Evolutionary conservation across 2,329 filamentous ascomycete species (phyloP), one percentile per base, ranked within the genome.

Genomic region (Alternaria tenuissima): DNA sequence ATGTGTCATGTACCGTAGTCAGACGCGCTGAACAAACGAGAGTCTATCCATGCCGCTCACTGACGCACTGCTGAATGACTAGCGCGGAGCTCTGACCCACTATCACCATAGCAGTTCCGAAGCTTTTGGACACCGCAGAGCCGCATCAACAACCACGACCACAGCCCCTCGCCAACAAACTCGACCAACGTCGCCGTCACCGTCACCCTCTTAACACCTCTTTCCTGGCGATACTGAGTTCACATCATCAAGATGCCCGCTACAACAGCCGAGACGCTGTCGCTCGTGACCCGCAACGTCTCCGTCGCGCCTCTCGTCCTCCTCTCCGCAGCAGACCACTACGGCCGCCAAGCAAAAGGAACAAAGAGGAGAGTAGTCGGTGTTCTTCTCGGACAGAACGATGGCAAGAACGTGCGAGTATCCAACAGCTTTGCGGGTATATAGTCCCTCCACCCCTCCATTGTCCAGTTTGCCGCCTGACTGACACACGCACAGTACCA

Each of bases 341-440:
- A 96, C 84, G 96, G 96, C 79, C 91, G 95, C 67, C 92, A 92
- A 69, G 91, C 91, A 72, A 97, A 95, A 81, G 94, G 92, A 77
- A 93, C 92, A 71, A 90, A 91, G 79, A 89, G 88, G 84, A 88
- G 95, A 76, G 95, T 98, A 38, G 94, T 99, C 36, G 95, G 95
- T 75, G 95, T 98, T 49, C 84, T 99, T 58, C 84, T 99, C 63
- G 95, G 95, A 47, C 93, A 97, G 82, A 98, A 98, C 72, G 92
- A 97, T 81, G 94, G 95, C 74, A 94, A 94, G 82, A 94, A 93
- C 76, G 95, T 97, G 78, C 89, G 95, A 68, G 95, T 98, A 73
- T 98, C 95, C 68, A 99, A 99, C 88, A 97, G 95, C 83, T 99
- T 98, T 81, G 95, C 95, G 76, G 94, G 94, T 97, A 79, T 52